Base-by-base conservation (phyloP, 2,329 filamentous ascomycete genomes). In the Alternaria burnsii region DNA sequence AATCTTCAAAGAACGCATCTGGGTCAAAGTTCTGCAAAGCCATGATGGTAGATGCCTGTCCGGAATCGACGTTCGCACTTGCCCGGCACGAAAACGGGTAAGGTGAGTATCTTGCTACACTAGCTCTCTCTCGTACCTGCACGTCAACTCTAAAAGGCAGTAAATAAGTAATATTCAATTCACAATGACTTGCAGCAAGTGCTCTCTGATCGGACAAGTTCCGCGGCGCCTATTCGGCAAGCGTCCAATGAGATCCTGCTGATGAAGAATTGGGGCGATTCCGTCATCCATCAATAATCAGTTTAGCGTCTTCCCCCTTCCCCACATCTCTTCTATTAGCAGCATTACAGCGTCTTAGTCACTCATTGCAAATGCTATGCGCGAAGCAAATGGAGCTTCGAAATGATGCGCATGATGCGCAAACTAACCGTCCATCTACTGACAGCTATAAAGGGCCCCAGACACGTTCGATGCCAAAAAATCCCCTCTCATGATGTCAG, bases 1-100 rank as follows among this genome's bases (percentile, higher is more conserved):
- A 84, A 14, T 74, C 65, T 1, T 77, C 68, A 46, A 85, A 77
- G 62, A 85, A 82, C 3, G 63, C 63, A 44, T 83, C 79, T 0
- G 84, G 82, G 28, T 82, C 70, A 72, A 86, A 86, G 34, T 62
- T 66, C 40, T 58, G 65, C 40, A 73, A 40, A 2, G 72, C 67
- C 72, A 75, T 76, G 38, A 14, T 59, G 14, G 38, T 42, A 22
- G 22, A 26, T 36, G 28, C 11, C 28, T 12, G 24, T 8, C n/a
- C 28, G 30, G 7, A 28, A 22, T 55, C 38, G 20, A 16, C 12
- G 40, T 11, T 24, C 7, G 20, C 34, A n/a, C 24, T 36, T 44
- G 47, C 41, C 36, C 22, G 34, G 18, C 52, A 30, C 34, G 22
- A 34, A 38, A 8, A 50, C 38, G 6, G n/a, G 38, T 16, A 30